Evolutionary conservation across 2,329 filamentous ascomycete species (phyloP), one percentile per base, ranked within the genome.

Genomic region (Paecilomyces niveus): DNA sequence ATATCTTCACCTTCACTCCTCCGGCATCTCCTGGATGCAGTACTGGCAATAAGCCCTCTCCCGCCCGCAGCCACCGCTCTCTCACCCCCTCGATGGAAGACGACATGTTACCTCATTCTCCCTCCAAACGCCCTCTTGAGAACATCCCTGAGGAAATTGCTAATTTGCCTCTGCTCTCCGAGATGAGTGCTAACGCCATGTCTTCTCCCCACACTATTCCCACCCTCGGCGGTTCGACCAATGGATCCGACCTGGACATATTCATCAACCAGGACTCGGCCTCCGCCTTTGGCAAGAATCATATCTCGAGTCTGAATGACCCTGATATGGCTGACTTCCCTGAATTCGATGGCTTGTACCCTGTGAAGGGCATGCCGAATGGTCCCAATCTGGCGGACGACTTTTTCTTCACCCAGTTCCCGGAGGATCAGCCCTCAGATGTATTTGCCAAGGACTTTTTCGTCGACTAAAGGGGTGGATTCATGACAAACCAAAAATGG

Each of bases 1-100:
- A 74, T 55, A 68, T 71, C 31, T 79, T 80, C 56, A 75, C 76
- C 2, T 78, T 74, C 59, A 81, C 78, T 3, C 78, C 78, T 31
- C 78, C 78, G 3, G 69, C 76, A 4, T 80, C 78, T 26, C 78
- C 78, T 10, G 73, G 73, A 11, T 71, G 70, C 60, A 76, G 70
- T 56, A 72, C 70, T 18, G 70, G 71, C 49, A 72, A 74, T 61
- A 69, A 72, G 18, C 67, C 71, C 21, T 76, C 75, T 7, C 72
- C 76, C 2, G 61, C 62, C 49, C 62, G 65, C 24, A 70, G 67
- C 54, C 69, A 72, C 24, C 68, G 70, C 21, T 75, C 76, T 4
- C 63, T 76, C 29, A 74, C 70, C n/a, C 72, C 74, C 22, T 69
- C 69, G 53, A 68, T 70, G 7, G 74, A 76, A 39, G 70, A 73